Base-by-base conservation (phyloP, 331 rosid species). In the Quercus lobata region DNA sequence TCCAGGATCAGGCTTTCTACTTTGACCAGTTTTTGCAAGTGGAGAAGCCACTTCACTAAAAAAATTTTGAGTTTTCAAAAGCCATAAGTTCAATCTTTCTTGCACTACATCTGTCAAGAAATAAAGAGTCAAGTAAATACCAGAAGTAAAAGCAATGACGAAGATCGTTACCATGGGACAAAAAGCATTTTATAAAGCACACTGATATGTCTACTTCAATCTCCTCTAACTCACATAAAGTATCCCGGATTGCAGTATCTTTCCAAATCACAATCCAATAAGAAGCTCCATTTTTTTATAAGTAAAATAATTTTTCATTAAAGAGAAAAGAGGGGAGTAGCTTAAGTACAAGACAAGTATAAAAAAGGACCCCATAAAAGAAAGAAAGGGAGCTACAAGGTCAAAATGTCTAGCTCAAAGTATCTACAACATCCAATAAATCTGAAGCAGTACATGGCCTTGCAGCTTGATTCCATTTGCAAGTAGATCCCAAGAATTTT, bases 21-120 rank as follows among this genome's bases (percentile, higher is more conserved):
- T 87, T 79, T 85, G 97, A 78, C 89, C 87, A 54, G 93, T 57
- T 82, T 83, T 91, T 73, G 79, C 90, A 69, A 85, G 87, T 6
- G 98, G 94, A 82, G 93, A 89, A 60, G 99, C 77, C 78, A 95
- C 96, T 85, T 88, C 98, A 78, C 79, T 90, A 4, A 91, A 89
- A 83, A 93, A 91, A 56, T 84, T 86, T 57, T 95, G 97, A 81
- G 98, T 93, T 91, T 87, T 93, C 25, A 83, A 73, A 41, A 91
- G 81, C 93, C 91, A 86, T 77, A 60, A 71, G 80, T 86, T 90
- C 68, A 93, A 77, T 78, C 90, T 91, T 80, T 93, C 93, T 82
- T 91, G 97, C 78, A 95, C 86, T 52, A 86, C 86, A 76, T 89
- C 99, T 95, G 82, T n/a, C 69, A 81, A 78, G 57, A 72, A 60